A percentile compares a stretch with the other conserved stretches of the same genome.
These are phyloP conservation scores for Kalmanozyma brasiliensis DNA, from an alignment of 1,284 basidiomycete species.

Conservation along the genomic window DNA sequence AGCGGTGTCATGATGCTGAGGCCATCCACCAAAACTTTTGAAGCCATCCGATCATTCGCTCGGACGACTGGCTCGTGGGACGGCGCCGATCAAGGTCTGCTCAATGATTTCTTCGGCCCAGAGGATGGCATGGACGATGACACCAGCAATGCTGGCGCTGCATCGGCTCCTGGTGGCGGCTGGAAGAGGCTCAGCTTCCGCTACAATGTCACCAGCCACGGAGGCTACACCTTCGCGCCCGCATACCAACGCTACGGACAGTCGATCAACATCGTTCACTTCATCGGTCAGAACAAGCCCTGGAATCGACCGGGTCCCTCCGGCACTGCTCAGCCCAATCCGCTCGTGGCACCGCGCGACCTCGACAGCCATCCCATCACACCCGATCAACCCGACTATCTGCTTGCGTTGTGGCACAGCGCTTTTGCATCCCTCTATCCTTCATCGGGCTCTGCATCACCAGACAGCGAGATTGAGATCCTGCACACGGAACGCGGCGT, in stretches of 20 bases:
- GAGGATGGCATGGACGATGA: constrained; percentile 69
- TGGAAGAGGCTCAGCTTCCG: constrained; percentile 85
- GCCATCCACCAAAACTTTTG: constrained; percentile 84
- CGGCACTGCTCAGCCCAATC: constrained; percentile 58
- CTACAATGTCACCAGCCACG: constrained; percentile 97
- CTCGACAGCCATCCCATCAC: constrained; percentile 67
- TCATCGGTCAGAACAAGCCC: constrained; percentile 92
- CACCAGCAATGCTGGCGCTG: not conserved
- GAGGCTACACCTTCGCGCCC: constrained; percentile 94
- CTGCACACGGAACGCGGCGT: constrained; percentile 55
- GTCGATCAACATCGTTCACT: constrained; percentile 88
- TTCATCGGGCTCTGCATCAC: constrained; percentile 64
- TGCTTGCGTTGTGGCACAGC: constrained; percentile 88
- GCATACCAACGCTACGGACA: constrained; percentile 92
- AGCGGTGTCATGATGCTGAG: constrained; percentile 90
- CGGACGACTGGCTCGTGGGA: constrained; percentile 88
- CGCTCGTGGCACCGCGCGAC: constrained; percentile 52
- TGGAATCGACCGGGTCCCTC: constrained; percentile 73
- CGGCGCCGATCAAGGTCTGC: constrained; percentile 92
- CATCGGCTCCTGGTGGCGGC: constrained; percentile 72
- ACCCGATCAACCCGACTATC: constrained; percentile 73
- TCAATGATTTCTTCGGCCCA: constrained; percentile 85
- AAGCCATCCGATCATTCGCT: constrained; percentile 77
- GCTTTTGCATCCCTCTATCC: constrained; percentile 90
- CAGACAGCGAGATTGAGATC: constrained; percentile 50